Evolutionary conservation across 2,329 filamentous ascomycete genomes (phyloP).

Genomic region (Aspergillus versicolor): DNA sequence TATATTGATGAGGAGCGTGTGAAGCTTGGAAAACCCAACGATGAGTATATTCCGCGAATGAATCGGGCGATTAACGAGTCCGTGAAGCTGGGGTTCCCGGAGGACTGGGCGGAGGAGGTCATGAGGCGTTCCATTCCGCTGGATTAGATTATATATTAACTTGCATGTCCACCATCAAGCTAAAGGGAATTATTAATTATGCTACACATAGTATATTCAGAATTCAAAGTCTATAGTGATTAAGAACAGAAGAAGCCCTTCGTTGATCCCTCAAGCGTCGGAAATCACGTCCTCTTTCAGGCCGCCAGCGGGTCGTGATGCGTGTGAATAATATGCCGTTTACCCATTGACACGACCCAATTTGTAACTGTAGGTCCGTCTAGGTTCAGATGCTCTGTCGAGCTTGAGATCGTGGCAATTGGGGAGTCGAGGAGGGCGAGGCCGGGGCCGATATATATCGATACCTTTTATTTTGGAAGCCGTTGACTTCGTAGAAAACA

Average conservation of each 20-base stretch:
- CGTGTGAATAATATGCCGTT: slow-evolving; percentile 22
- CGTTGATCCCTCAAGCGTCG: background rate
- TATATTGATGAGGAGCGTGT: slow-evolving; percentile 45
- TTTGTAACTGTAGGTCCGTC: slow-evolving; percentile 2
- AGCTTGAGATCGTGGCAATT: slow-evolving; percentile 2
- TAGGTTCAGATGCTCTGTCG: background rate
- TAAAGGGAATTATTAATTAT: background rate
- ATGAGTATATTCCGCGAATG: slow-evolving; percentile 44
- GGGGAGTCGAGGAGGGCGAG: background rate
- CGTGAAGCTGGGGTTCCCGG: slow-evolving; percentile 34
- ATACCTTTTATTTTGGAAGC: slow-evolving; percentile 7
- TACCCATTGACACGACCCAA: slow-evolving; percentile 10
- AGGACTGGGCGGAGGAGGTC: slow-evolving; percentile 37
- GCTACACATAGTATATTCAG: slow-evolving; percentile 6
- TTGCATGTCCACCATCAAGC: background rate
- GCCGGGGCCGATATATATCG: slow-evolving; percentile 2
- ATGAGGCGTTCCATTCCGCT: slow-evolving; percentile 39
- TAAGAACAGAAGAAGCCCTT: slow-evolving; percentile 3
- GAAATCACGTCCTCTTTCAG: slow-evolving; percentile 2
- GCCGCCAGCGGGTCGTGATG: slow-evolving; percentile 28
- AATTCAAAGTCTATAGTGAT: slow-evolving; percentile 9
- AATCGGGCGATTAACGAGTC: slow-evolving; percentile 44
- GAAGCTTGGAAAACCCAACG: slow-evolving; percentile 29
- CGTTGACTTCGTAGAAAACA: slow-evolving; percentile 3
- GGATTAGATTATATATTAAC: slow-evolving; percentile 7